Evolutionary conservation across 1,284 basidiomycete genomes (phyloP).

Genomic region (Pseudozyma hubeiensis): DNA sequence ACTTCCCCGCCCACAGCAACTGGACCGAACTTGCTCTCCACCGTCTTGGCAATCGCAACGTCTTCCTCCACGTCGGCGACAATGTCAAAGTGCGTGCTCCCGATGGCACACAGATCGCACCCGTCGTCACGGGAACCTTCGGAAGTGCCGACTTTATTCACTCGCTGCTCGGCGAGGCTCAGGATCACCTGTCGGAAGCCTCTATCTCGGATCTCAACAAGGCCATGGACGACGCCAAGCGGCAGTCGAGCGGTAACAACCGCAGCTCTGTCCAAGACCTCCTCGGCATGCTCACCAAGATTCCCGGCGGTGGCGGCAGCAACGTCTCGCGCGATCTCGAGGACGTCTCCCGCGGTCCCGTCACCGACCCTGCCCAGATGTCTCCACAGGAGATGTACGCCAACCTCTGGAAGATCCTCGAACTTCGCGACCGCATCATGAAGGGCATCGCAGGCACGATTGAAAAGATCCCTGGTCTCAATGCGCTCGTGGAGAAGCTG

Average conservation of each 20-base stretch:
- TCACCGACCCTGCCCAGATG: constrained; percentile 76
- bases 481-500: constrained; percentile 81
- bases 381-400: constrained; percentile 86
- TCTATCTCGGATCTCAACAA: constrained; percentile 89
- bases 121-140: constrained; percentile 89
- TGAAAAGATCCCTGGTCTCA: constrained; percentile 74
- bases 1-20: constrained; percentile 83
- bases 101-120: constrained; percentile 80
- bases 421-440: constrained; percentile 81
- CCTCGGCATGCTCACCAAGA: constrained; percentile 72
- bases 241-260: constrained; percentile 61
- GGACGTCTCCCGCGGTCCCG: constrained; percentile 54
- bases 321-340: constrained; percentile 58
- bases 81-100: constrained; percentile 80
- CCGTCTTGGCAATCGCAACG: constrained; percentile 78
- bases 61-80: constrained; percentile 91
- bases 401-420: constrained; percentile 82
- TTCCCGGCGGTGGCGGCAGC: constrained; percentile 63
- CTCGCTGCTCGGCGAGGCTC: constrained; percentile 72
- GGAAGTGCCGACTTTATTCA: constrained; percentile 82
- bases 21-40: constrained; percentile 74
- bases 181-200: constrained; percentile 75
- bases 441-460: constrained; percentile 89
- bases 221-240: constrained; percentile 75
- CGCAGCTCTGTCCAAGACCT: constrained; percentile 59